A percentile compares a stretch with the other conserved stretches of the same genome.
phyloP scores from a whole-genome alignment of 139 green algal species.

The Chlorella ohadii region DNA sequence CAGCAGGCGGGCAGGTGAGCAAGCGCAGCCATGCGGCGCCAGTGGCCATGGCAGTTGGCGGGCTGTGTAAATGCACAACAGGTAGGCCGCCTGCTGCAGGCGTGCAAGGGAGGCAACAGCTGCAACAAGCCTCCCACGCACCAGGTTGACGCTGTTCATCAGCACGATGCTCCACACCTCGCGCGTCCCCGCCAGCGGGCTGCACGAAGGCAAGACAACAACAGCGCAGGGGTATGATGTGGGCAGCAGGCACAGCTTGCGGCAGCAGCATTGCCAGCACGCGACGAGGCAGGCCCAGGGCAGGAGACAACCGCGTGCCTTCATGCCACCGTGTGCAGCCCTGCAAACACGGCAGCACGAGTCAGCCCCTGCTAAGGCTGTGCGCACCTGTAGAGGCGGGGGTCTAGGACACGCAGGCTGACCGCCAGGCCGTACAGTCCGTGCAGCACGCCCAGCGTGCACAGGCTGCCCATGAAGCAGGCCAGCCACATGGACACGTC shows the following conservation, averaged over 20 bases:
- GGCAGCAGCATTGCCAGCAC: too few relatives aligned
- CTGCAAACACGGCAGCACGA: neutral
- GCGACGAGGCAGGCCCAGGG: too few relatives aligned
- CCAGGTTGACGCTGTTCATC: conserved; percentile 78
- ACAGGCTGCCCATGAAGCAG: conserved; percentile 63
- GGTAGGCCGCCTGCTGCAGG: too few relatives aligned
- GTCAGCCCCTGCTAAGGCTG: too few relatives aligned
- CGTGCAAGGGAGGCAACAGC: too few relatives aligned
- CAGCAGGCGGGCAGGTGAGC: neutral
- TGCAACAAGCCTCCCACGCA: too few relatives aligned
- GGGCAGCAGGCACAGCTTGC: neutral
- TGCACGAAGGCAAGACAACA: neutral
- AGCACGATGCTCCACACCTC: conserved; percentile 60
- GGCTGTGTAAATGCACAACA: too few relatives aligned
- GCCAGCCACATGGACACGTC: conserved; percentile 80
- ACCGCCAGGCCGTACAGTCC: conserved; percentile 60
- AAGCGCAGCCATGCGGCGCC: too few relatives aligned
- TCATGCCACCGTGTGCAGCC: neutral
- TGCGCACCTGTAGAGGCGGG: conserved; percentile 35
- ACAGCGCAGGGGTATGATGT: neutral
- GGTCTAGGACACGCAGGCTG: conserved; percentile 45
- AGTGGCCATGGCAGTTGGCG: too few relatives aligned
- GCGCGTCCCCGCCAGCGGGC: neutral
- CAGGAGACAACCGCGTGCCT: too few relatives aligned
- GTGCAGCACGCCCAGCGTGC: conserved; percentile 61